Base-by-base conservation (phyloP, 2,329 filamentous ascomycete genomes). In the Acarospora socialis region DNA sequence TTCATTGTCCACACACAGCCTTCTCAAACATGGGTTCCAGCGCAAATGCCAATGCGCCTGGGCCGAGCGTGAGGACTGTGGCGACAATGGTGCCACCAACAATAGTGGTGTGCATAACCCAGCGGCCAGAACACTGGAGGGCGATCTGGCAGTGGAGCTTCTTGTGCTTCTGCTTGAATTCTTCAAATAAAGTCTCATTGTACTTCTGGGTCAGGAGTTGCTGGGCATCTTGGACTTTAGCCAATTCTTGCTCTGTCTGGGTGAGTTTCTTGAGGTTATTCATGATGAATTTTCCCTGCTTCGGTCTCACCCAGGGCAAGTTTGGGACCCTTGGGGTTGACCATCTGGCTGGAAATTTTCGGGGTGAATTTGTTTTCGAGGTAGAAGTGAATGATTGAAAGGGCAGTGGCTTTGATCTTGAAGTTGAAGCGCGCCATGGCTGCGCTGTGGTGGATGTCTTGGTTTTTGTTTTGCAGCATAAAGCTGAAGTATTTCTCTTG, bases 281-380 rank as follows among this genome's bases (percentile, higher is more conserved):
- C 12, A 21, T 29, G 6, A 36, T 29, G 17, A 38, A n/a, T 19
- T 31, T 34, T n/a, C 7, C 33, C 36, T 14, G 36, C 36, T 10
- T 33, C 26, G 4, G 36, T 39, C n/a, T 39, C 29, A 5, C 36
- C 36, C 14, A 39, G 26, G 7, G 29, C n/a, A 4, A 39, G 19
- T 14, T 17, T 33, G 10, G 36, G 36, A 4, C 36, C 36, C 6
- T 7, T n/a, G 14, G 18, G 22, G 15, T 32, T 26, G 6, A 33
- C 36, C 36, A 39, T 36, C 18, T 39, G 24, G 7, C 15, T 5
- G n/a, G 36, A 33, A 12, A 39, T 39, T 1, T 25, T 8, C 15
- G 33, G 28, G 25, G 18, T 17, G 21, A 36, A 39, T 6, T 14
- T 21, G 10, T 30, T 36, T 6, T 28, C 17, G 3, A 39, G 21